phyloP scores from a whole-genome alignment of 2,329 filamentous ascomycete species.

The Leptodontidium sp. region DNA sequence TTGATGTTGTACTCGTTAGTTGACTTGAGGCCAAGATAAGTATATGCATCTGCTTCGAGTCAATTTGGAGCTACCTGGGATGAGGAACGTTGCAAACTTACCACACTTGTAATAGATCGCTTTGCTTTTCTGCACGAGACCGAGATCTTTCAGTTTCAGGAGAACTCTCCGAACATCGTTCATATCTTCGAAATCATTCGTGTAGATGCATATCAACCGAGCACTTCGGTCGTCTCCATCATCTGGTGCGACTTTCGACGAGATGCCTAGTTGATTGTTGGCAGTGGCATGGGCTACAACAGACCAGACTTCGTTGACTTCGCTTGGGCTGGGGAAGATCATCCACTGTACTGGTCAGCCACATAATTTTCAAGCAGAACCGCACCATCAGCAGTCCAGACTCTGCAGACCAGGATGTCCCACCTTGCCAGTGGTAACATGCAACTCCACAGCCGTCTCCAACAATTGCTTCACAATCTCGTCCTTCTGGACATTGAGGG shows the following conservation, averaged over 20 bases:
- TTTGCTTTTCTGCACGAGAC: slow-evolving; percentile 55
- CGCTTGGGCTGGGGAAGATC: slow-evolving; percentile 65
- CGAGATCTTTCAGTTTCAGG: slow-evolving; percentile 65
- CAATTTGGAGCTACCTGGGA: neutral
- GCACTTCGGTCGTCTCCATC: slow-evolving; percentile 51
- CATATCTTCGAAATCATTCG: slow-evolving; percentile 73
- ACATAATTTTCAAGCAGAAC: neutral
- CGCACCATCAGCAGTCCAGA: neutral
- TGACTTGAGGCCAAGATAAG: slow-evolving; percentile 67
- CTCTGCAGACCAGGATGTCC: neutral
- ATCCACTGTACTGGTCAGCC: slow-evolving; percentile 68
- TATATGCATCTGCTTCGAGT: slow-evolving; percentile 65
- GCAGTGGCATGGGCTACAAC: slow-evolving; percentile 72
- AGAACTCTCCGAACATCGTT: slow-evolving; percentile 76
- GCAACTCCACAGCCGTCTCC: slow-evolving; percentile 64
- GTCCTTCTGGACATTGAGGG: slow-evolving; percentile 47
- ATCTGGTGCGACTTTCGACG: slow-evolving; percentile 75
- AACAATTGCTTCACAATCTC: slow-evolving; percentile 64
- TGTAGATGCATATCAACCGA: slow-evolving; percentile 80
- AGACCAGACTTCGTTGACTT: slow-evolving; percentile 71
- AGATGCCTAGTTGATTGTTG: slow-evolving; percentile 73
- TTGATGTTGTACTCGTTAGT: slow-evolving; percentile 69
- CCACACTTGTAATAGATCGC: slow-evolving; percentile 77
- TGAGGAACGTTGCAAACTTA: slow-evolving; percentile 30
- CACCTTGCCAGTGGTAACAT: slow-evolving; percentile 73